Conservation (phyloP, 352 stramenopile genomes). For the Blastocystis sp. region DNA sequence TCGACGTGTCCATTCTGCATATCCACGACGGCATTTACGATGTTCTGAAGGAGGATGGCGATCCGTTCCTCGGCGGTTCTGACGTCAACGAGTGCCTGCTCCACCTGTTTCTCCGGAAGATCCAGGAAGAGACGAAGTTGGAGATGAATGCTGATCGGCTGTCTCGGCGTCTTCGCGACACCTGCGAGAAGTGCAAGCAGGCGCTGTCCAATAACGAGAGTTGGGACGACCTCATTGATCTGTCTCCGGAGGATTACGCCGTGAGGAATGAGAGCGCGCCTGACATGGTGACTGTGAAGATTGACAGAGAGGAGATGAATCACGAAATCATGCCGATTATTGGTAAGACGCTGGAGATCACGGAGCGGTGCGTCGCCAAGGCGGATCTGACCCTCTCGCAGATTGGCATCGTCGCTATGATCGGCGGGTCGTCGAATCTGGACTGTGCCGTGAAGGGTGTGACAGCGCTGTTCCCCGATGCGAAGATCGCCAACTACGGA, state of each 20-base stretch:
- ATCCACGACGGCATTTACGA: constrained; percentile 69
- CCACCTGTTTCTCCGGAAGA: background rate
- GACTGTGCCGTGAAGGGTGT: background rate
- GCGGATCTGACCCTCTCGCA: background rate
- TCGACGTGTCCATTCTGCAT: constrained; percentile 75
- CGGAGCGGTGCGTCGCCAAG: background rate
- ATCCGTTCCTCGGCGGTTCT: constrained; percentile 84
- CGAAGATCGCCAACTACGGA: background rate
- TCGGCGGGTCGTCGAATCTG: background rate
- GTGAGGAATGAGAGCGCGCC: background rate
- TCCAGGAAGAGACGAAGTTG: background rate
- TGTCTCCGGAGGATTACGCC: background rate
- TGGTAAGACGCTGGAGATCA: constrained; percentile 3
- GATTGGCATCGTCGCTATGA: constrained; percentile 12
- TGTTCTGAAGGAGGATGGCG: constrained; percentile 78
- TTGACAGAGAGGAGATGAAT: background rate
- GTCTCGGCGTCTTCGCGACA: background rate
- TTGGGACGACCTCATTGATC: background rate
- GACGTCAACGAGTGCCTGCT: constrained; percentile 75
- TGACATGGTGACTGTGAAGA: background rate
- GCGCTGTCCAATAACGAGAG: background rate
- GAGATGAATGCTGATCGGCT: background rate
- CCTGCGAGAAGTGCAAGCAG: background rate
- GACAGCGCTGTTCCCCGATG: background rate
- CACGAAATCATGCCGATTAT: background rate